These are phyloP conservation scores for Tricladium varicosporioides DNA, from an alignment of 2,329 filamentous ascomycete species.

Conservation along the genomic window DNA sequence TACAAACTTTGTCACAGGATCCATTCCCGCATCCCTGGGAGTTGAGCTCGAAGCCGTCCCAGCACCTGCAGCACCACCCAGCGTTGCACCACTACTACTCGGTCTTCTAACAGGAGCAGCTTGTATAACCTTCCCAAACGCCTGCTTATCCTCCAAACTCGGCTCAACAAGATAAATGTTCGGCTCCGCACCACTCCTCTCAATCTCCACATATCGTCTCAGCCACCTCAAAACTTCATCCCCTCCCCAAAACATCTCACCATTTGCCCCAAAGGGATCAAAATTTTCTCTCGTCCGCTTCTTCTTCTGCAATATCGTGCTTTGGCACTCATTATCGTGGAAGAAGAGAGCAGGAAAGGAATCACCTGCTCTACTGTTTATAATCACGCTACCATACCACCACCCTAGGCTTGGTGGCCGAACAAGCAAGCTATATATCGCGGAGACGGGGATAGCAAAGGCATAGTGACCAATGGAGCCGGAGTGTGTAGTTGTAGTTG, in stretches of 20 bases:
- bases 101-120: conserved; percentile 41
- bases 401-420: conserved; percentile 91
- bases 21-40: conserved; percentile 71
- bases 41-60: conserved; percentile 36
- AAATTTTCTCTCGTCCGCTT: conserved; percentile 80
- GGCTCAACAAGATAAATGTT: conserved; percentile 92
- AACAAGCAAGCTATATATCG: conserved; percentile 87
- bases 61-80: conserved; percentile 38
- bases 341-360: conserved; percentile 96
- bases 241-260: conserved; percentile 94
- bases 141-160: conserved; percentile 75
- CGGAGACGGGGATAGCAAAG: conserved; percentile 85
- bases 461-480: conserved; percentile 76
- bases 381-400: conserved; percentile 96
- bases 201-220: conserved; percentile 76
- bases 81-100: conserved; percentile 30
- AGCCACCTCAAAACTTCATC: conserved; percentile 94
- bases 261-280: conserved; percentile 82
- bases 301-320: conserved; percentile 91
- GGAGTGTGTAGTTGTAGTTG: conserved; percentile 75
- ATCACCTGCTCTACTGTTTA: conserved; percentile 87
- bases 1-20: conserved; percentile 87
- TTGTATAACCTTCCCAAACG: conserved; percentile 57
- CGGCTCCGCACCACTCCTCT: conserved; percentile 81
- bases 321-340: conserved; percentile 95